Percentiles rank a stretch among this genome's conserved stretches.
phyloP scores from a whole-genome alignment of 306 rosid species.

The Cucurbita moschata region DNA sequence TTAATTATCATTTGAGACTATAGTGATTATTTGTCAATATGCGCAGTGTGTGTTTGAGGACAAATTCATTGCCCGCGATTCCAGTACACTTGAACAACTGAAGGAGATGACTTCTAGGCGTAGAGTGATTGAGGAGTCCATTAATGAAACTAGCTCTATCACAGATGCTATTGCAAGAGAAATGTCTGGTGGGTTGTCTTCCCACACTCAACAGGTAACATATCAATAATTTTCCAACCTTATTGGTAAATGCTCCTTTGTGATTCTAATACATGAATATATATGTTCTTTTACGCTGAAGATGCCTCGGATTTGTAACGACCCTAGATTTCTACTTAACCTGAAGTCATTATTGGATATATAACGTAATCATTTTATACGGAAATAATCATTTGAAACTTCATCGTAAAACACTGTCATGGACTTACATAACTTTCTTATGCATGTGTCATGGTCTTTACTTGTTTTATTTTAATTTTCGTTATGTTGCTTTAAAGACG shows the following conservation, averaged over 20 bases:
- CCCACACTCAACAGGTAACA: conserved; percentile 53
- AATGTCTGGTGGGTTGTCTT: conserved; percentile 61
- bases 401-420: no score
- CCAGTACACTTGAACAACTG: conserved; percentile 60
- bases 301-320: no score
- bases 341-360: no score
- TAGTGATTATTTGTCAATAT: conserved; percentile 14
- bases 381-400: no score
- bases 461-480: no score
- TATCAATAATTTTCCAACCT: background rate
- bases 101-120: conserved; percentile 72
- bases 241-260: background rate
- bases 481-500: no score
- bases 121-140: conserved; percentile 48
- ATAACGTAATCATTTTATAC: no score
- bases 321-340: no score
- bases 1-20: background rate
- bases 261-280: background rate
- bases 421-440: no score
- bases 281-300: background rate
- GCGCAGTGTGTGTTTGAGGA: conserved; percentile 62
- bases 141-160: conserved; percentile 43
- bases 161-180: conserved; percentile 68
- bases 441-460: no score
- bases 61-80: conserved; percentile 34